These are phyloP conservation scores for Suillus cothurnatus DNA, from an alignment of 768 basidiomycete species.

Conservation along the genomic window DNA sequence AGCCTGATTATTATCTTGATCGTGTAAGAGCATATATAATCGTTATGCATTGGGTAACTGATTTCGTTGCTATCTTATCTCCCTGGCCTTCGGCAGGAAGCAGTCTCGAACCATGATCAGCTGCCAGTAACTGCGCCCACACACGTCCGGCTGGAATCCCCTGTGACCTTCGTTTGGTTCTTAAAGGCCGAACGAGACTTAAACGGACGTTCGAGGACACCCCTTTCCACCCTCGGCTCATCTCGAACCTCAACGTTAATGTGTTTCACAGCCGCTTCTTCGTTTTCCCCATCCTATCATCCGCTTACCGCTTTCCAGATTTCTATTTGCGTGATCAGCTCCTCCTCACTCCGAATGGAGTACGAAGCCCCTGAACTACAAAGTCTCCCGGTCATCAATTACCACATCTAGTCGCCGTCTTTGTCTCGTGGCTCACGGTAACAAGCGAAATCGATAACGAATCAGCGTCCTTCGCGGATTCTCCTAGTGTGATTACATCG, in stretches of 20 bases:
- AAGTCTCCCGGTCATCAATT: slow-evolving; percentile 5
- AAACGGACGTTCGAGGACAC: background rate
- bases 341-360: background rate
- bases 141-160: background rate
- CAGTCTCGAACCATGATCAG: background rate
- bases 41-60: background rate
- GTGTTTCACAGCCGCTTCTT: background rate
- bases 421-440: background rate
- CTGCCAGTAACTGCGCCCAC: background rate
- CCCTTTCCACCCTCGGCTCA: background rate
- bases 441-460: slow-evolving; percentile 1
- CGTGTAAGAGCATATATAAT: background rate
- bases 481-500: slow-evolving; percentile 3
- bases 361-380: background rate
- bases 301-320: background rate
- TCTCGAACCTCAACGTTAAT: background rate
- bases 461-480: background rate
- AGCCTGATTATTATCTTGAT: slow-evolving; percentile 14
- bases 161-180: background rate
- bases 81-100: background rate
- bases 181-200: background rate
- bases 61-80: slow-evolving; percentile 5
- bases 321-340: background rate
- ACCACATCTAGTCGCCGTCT: slow-evolving; percentile 6
- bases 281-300: background rate